Conservation (phyloP, 768 basidiomycete species). For the Termitomyces sp. region DNA sequence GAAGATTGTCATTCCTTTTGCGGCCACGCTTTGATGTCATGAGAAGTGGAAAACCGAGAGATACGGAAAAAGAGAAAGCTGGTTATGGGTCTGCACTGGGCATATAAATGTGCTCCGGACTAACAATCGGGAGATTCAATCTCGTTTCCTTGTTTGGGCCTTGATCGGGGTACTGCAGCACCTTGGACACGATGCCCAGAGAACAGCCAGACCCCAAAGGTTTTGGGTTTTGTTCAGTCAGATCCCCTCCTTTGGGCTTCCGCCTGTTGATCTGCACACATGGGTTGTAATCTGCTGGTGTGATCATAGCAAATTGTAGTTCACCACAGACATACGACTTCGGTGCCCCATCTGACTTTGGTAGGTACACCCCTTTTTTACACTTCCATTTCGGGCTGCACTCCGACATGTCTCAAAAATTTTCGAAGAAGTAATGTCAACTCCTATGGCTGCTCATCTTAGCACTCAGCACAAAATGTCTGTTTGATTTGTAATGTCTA, state of each 20-base stretch:
- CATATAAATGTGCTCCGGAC: conserved; percentile 37
- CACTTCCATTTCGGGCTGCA: conserved; percentile 1
- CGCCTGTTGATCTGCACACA: neutral
- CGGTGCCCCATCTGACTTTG: neutral
- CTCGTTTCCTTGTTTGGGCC: conserved; percentile 14
- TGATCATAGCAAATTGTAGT: neutral
- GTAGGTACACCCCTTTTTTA: conserved; percentile 4
- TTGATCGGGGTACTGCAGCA: conserved; percentile 12
- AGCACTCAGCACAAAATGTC: neutral
- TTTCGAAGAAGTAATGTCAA: neutral
- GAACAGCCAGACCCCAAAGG: neutral
- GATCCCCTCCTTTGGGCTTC: conserved; percentile 4
- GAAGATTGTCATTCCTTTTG: conserved; percentile 76
- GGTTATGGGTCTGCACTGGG: conserved; percentile 19
- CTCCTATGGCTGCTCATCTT: conserved; percentile 10
- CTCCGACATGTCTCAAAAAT: conserved; percentile 13
- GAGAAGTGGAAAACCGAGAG: conserved; percentile 23
- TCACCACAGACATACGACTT: neutral
- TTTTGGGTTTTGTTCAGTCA: neutral
- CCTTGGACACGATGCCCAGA: conserved; percentile 3
- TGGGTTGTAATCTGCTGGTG: neutral
- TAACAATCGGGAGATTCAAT: conserved; percentile 27
- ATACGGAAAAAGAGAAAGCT: conserved; percentile 17
- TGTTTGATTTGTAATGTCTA: neutral
- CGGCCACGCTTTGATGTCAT: conserved; percentile 89